A percentile compares a stretch with the other conserved stretches of the same genome.
These are phyloP conservation scores for Linnemannia zychae DNA, from an alignment of 192 early-diverging fungal genomes.

Conservation along the genomic window DNA sequence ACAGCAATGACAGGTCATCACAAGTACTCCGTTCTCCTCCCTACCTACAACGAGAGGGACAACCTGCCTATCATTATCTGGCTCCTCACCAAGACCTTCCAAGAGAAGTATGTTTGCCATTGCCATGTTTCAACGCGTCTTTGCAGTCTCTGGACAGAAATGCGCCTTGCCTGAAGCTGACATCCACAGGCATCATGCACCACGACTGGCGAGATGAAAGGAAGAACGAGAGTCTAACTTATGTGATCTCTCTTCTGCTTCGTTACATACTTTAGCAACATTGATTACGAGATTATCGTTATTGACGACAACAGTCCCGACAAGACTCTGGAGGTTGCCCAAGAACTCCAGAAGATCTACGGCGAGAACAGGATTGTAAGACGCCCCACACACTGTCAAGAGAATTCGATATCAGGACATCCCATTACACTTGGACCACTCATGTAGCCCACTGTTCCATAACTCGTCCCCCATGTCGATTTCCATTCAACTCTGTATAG, in stretches of 20 bases:
- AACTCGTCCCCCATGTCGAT: background rate
- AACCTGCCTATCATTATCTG: constrained; percentile 97
- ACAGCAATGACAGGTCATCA: constrained; percentile 50
- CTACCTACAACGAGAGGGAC: constrained; percentile 98
- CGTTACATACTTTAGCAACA: constrained; percentile 60
- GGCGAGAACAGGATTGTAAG: constrained; percentile 90
- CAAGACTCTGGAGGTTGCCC: constrained; percentile 94
- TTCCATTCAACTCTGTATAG: constrained; percentile 49
- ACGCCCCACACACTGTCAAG: too few relatives aligned
- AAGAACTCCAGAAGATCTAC: constrained; percentile 88
- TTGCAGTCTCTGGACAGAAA: background rate
- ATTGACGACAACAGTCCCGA: constrained; percentile 97
- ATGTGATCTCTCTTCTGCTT: background rate
- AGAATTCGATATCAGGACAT: background rate
- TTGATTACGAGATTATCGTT: constrained; percentile 97
- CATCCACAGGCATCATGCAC: background rate
- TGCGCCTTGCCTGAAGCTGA: too few relatives aligned
- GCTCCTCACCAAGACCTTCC: constrained; percentile 91
- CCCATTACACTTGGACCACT: too few relatives aligned
- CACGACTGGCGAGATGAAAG: background rate
- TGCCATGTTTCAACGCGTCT: background rate
- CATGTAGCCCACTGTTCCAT: background rate
- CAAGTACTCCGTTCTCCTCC: constrained; percentile 96
- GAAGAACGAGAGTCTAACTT: constrained; percentile 12
- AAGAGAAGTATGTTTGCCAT: constrained; percentile 69